Base-by-base conservation (phyloP, 805 yeast genomes). In the Starmerella powellii region DNA sequence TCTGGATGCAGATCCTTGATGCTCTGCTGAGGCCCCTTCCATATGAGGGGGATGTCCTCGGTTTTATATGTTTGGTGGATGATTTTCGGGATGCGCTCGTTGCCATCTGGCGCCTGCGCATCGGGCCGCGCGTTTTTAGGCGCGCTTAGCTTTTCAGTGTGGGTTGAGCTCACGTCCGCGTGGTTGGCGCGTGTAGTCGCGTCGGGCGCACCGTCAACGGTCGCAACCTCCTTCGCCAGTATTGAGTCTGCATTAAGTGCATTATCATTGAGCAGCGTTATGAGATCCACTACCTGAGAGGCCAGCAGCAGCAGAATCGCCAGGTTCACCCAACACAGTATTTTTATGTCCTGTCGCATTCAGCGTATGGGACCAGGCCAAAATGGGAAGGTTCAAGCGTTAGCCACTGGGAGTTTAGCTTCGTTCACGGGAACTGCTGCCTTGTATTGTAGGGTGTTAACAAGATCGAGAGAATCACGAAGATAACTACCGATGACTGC, bases 21-120 rank as follows among this genome's bases (percentile, higher is more conserved):
- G 21, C 73, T 73, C 57, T 76, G 71, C 56, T 83, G 94, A 23
- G 93, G 85, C 6, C 70, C 72, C 46, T 65, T 66, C 96, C 96
- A 86, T 37, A 72, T 67, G 37, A 76, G 86, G 2, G 95, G 96
- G n/a, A 86, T 74, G 17, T 76, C 71, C 11, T 65, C 70, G 18
- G 83, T 80, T 58, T 83, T 86, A 62, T 87, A 86, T 12, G 95
- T 86, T 61, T 86, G 96, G 59, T 86, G 96, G 41, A 86, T 84
- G 58, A 85, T 85, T 56, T 80, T 83, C 29, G 96, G 96, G 34
- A 86, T 84, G 10, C 10, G 26, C 10, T 6, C 26, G 6, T 23
- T 23, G 10, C 10, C 26, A 6, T 10, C 26, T 23, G 26, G 10
- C 28, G 80, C 58, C 45, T 70, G 70, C 8, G 23, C 24, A 24